These are phyloP conservation scores for Aspergillus bertholletiae DNA, from an alignment of 495 filamentous ascomycete species.

Conservation along the genomic window DNA sequence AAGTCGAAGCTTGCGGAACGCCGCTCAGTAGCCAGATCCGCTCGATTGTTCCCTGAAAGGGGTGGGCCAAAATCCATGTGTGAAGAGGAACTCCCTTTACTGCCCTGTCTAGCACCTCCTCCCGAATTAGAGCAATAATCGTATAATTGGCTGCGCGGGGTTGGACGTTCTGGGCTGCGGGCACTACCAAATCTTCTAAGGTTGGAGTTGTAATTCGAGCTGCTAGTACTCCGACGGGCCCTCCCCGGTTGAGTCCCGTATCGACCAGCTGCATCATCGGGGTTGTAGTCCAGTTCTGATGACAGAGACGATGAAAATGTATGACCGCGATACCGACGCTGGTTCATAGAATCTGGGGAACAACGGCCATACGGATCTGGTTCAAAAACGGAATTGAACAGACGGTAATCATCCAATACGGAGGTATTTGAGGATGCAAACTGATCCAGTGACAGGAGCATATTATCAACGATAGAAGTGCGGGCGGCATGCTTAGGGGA, in stretches of 20 bases:
- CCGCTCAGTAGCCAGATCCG: constrained; percentile 52
- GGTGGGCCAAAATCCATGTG: constrained; percentile 60
- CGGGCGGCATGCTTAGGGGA: constrained; percentile 70
- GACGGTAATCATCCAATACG: constrained; percentile 37
- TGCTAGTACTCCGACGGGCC: constrained; percentile 76
- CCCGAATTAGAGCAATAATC: constrained; percentile 15
- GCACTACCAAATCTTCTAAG: constrained; percentile 62
- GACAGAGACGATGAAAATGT: constrained; percentile 67
- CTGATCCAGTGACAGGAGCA: constrained; percentile 86
- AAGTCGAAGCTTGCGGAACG: constrained; percentile 80
- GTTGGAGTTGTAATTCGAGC: constrained; percentile 66
- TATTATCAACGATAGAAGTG: constrained; percentile 87
- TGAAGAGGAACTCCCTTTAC: constrained; percentile 69
- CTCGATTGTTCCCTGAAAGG: constrained; percentile 41
- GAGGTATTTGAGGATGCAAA: constrained; percentile 53
- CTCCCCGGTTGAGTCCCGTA: constrained; percentile 53
- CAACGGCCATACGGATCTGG: constrained; percentile 21
- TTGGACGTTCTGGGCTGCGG: constrained; percentile 42
- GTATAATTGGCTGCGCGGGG: constrained; percentile 25
- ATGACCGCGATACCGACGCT: constrained; percentile 53
- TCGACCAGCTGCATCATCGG: constrained; percentile 60
- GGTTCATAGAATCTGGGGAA: constrained; percentile 24
- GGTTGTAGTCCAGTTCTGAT: constrained; percentile 69
- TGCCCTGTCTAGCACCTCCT: constrained; percentile 47
- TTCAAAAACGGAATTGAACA: constrained; percentile 41